Conservation (phyloP, 148 eudicot genomes). For the Rhododendron kiyosumense region DNA sequence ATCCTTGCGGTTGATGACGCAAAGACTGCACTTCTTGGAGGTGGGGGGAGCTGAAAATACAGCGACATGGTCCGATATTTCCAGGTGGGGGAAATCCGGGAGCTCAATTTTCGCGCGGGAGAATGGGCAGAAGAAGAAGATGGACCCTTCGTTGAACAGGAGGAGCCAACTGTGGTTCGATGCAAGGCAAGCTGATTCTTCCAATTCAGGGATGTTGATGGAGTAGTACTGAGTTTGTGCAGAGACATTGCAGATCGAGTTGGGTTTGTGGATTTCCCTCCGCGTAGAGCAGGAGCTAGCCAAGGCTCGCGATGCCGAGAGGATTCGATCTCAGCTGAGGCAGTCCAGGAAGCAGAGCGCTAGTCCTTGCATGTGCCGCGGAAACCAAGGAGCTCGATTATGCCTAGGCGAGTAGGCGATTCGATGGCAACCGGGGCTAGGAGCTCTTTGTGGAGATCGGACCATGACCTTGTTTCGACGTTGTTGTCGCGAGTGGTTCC, state of each 20-base stretch:
- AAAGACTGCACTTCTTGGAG: conserved; percentile 11
- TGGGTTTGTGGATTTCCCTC: not conserved
- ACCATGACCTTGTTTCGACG: conserved; percentile 5
- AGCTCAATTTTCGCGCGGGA: conserved; percentile 19
- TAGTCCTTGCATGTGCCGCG: conserved; percentile 24
- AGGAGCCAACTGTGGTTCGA: conserved; percentile 28
- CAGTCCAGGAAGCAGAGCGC: conserved; percentile 15
- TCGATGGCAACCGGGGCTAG: conserved; percentile 5
- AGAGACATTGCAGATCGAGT: not conserved
- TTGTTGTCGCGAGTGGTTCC: not conserved
- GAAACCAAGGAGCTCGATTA: conserved; percentile 24
- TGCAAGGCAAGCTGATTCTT: conserved; percentile 19
- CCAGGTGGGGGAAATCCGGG: conserved; percentile 13
- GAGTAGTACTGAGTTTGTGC: conserved; percentile 4
- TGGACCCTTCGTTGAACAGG: not conserved
- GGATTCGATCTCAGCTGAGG: conserved; percentile 12
- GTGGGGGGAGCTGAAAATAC: conserved; percentile 19
- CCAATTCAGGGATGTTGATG: conserved; percentile 11
- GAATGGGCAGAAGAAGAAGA: conserved; percentile 26
- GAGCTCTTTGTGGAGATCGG: conserved; percentile 21
- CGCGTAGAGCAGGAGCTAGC: conserved; percentile 1
- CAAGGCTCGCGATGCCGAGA: not conserved
- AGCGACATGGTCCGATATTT: conserved; percentile 11
- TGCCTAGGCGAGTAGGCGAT: not conserved
- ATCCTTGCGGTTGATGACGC: conserved; percentile 5